Evolutionary conservation across 2,329 filamentous ascomycete genomes (phyloP).

Genomic region (Atkinsonella texensis): DNA sequence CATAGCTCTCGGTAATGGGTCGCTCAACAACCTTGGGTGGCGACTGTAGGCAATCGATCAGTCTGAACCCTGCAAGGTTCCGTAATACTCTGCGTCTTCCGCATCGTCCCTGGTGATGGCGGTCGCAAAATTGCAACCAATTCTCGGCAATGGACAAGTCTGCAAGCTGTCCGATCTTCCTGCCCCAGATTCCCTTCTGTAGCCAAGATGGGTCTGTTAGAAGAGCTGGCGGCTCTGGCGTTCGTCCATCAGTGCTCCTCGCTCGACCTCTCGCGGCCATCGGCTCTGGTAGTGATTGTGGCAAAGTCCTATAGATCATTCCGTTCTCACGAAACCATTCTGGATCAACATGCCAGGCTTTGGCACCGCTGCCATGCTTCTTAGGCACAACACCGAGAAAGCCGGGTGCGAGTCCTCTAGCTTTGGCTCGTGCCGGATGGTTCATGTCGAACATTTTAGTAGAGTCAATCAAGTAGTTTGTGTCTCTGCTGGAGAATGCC

Average conservation of each 20-base stretch:
- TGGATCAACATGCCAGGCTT: slow-evolving; percentile 18
- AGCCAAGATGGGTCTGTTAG: slow-evolving; percentile 12
- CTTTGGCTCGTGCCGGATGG: slow-evolving; percentile 17
- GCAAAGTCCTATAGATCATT: slow-evolving; percentile 22
- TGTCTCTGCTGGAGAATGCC: slow-evolving; percentile 22
- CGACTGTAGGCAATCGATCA: slow-evolving; percentile 21
- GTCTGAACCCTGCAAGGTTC: slow-evolving; percentile 19
- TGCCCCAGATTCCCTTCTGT: slow-evolving; percentile 22
- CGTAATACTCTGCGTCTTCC: slow-evolving; percentile 13
- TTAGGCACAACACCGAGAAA: slow-evolving; percentile 23
- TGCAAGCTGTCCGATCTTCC: slow-evolving; percentile 17
- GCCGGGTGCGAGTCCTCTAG: slow-evolving; percentile 17
- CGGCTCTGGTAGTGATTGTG: slow-evolving; percentile 14
- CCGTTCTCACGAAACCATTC: slow-evolving; percentile 22
- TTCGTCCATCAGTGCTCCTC: slow-evolving; percentile 5
- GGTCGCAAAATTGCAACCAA: slow-evolving; percentile 23
- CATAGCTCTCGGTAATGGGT: slow-evolving; percentile 18
- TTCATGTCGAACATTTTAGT: slow-evolving; percentile 19
- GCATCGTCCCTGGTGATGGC: slow-evolving; percentile 21
- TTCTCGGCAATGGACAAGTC: slow-evolving; percentile 20
- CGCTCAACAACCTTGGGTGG: slow-evolving; percentile 18
- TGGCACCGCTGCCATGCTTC: slow-evolving; percentile 16
- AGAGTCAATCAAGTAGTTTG: slow-evolving; percentile 22
- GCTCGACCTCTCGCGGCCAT: slow-evolving; percentile 7
- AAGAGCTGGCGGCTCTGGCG: slow-evolving; percentile 5